Conservation (phyloP, 306 rosid species). For the Cicer cuneatum region DNA sequence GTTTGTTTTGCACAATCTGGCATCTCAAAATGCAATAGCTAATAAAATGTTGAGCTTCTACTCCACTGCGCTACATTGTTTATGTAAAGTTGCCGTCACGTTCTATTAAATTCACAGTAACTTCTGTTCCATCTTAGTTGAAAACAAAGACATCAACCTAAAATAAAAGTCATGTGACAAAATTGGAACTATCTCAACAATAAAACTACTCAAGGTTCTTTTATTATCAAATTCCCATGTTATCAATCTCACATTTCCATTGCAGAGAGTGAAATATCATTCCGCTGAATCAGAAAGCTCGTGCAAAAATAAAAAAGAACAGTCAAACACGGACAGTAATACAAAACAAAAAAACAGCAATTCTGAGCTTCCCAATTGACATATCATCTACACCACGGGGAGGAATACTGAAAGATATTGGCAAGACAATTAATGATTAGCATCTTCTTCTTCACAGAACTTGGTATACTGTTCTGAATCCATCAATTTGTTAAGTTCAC, state of each 20-base stretch:
- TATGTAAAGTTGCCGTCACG: no score
- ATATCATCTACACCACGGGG: conserved; percentile 34
- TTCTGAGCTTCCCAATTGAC: conserved; percentile 41
- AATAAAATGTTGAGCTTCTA: no score
- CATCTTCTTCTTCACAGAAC: conserved; percentile 96
- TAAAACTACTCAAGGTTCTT: neutral
- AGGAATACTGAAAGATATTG: conserved; percentile 25
- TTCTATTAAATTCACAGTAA: conserved; percentile 1
- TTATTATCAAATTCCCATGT: conserved; percentile 27
- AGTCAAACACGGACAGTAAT: conserved; percentile 25
- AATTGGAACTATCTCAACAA: neutral
- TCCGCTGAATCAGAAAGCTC: conserved; percentile 45
- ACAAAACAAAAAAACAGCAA: conserved; percentile 20
- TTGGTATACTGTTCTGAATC: conserved; percentile 82
- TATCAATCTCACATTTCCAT: conserved; percentile 31
- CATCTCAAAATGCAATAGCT: no score
- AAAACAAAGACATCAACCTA: conserved; percentile 4
- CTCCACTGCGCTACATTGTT: no score
- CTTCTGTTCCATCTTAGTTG: neutral
- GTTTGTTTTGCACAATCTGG: no score
- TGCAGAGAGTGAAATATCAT: conserved; percentile 32
- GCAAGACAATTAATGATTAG: conserved; percentile 61
- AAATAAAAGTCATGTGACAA: neutral
- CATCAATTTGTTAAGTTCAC: conserved; percentile 78
- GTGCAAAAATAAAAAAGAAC: conserved; percentile 24